A percentile compares a stretch with the other conserved stretches of the same genome.
Conservation (phyloP, 148 eudicot genomes). For the Vaccinium macrocarpon region DNA sequence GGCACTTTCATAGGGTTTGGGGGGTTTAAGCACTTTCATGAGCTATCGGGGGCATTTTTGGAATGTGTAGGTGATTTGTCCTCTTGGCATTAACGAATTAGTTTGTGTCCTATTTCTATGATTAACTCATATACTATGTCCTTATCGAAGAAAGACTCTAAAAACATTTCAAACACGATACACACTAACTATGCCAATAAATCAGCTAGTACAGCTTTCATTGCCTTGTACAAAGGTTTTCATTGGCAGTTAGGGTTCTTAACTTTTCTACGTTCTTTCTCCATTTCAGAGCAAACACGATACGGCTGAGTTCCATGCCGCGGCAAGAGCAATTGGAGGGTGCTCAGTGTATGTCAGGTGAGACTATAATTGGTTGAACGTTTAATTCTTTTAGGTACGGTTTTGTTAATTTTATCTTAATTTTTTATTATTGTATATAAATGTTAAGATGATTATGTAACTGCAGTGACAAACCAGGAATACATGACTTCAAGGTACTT, state of each 20-base stretch:
- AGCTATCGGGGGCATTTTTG: no score
- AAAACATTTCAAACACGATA: not conserved
- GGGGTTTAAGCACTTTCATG: no score
- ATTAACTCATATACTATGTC: no score
- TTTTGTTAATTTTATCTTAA: not conserved
- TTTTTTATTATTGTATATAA: not conserved
- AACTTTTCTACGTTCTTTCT: constrained; percentile 6
- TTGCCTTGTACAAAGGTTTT: not conserved
- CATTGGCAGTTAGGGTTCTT: not conserved
- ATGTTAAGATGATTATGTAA: not conserved
- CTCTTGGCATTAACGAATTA: no score
- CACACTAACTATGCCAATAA: not conserved
- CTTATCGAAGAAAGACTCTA: no score
- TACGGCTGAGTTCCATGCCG: constrained; percentile 56
- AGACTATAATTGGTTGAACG: not conserved
- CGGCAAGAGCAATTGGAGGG: constrained; percentile 57
- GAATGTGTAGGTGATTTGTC: no score
- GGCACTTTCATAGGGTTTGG: no score
- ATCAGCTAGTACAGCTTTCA: not conserved
- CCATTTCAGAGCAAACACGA: constrained; percentile 48
- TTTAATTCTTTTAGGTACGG: not conserved
- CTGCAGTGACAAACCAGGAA: constrained; percentile 56
- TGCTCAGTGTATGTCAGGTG: constrained; percentile 65
- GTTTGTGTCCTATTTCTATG: no score
- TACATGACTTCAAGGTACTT: constrained; percentile 53